Evolutionary conservation across 257 asterid species (phyloP), one percentile per base, ranked within the genome.

Genomic region (Henckelia pumila): DNA sequence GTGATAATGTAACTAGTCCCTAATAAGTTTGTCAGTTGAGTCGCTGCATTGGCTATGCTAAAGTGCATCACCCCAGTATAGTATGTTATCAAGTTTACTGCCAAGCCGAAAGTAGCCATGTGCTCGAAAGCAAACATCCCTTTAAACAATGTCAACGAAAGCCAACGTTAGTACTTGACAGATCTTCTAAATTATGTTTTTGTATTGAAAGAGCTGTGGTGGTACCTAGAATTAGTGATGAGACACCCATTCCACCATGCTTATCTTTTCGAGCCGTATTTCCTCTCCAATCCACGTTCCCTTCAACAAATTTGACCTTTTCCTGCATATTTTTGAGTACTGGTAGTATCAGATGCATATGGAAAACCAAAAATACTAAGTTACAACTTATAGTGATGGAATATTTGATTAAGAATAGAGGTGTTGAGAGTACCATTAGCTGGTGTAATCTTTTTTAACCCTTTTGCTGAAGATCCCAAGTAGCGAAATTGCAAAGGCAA

Each of bases 241-340:
- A 78, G 64, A 79, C 69, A 2, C 76, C 63, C 6, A 63, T 67
- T 77, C 95, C 90, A 11, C 96, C 96, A 78, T 86, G 92, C 75
- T 73, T 77, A 9, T 75, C 72, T 66, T 76, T 89, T 76, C 44
- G 58, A 0, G 90, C 95, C 0, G 79, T 71, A 68, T 78, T 72
- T 68, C 96, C 96, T 74, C 69, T 86, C 96, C 96, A 86, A 60
- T 89, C 88, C 61, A 84, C 96, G 77, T 89, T 89, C 70, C 85
- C 90, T 60, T 84, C 86, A 10, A 89, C 66, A 17, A 80, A 69
- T n/a, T 75, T 68, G 10, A 44, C 68, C 14, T 67, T 73, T 5
- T 84, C 94, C 90, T 84, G 78, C 75, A 78, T 17, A 60, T 1
- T 29, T 30, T 61, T 7, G 26, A 7, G 32, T 17, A 20, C 2